phyloP scores from a whole-genome alignment of 257 asterid genomes.

The Gentiana macrophylla region DNA sequence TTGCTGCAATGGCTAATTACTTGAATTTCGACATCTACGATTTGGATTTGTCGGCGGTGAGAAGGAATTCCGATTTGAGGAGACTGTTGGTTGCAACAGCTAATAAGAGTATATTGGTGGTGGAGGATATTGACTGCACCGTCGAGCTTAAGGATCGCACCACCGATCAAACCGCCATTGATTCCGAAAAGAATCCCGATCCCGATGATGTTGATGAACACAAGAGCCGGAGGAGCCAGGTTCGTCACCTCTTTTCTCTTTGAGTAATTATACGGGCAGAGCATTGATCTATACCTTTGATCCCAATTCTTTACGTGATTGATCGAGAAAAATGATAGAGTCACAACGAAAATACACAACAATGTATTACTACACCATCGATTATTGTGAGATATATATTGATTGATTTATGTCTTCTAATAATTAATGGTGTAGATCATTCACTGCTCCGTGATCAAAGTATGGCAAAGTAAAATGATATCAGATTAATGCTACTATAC shows the following conservation, averaged over 20 bases:
- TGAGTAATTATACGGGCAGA: too few species aligned
- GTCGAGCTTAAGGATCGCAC: conserved; percentile 39
- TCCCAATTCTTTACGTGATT: too few species aligned
- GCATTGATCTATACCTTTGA: too few species aligned
- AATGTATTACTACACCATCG: too few species aligned
- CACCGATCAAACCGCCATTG: conserved; percentile 13
- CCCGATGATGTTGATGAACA: conserved; percentile 5
- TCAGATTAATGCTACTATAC: too few species aligned
- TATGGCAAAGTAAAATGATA: too few species aligned
- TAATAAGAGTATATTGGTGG: conserved; percentile 49
- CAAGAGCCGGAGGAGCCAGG: conserved; percentile 17
- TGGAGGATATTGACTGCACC: conserved; percentile 63
- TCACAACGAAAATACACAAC: too few species aligned
- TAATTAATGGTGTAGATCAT: too few species aligned
- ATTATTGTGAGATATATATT: too few species aligned
- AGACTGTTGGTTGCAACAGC: conserved; percentile 34
- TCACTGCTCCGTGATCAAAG: too few species aligned
- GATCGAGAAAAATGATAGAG: too few species aligned
- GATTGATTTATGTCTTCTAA: too few species aligned
- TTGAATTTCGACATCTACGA: conserved; percentile 61
- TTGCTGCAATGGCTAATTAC: conserved; percentile 70
- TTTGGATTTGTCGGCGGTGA: conserved; percentile 47
- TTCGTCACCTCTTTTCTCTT: not conserved
- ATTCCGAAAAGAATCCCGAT: not conserved
- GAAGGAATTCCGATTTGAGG: conserved; percentile 43